Conservation (phyloP, 106 monocot species). For the Chionographis japonica region DNA sequence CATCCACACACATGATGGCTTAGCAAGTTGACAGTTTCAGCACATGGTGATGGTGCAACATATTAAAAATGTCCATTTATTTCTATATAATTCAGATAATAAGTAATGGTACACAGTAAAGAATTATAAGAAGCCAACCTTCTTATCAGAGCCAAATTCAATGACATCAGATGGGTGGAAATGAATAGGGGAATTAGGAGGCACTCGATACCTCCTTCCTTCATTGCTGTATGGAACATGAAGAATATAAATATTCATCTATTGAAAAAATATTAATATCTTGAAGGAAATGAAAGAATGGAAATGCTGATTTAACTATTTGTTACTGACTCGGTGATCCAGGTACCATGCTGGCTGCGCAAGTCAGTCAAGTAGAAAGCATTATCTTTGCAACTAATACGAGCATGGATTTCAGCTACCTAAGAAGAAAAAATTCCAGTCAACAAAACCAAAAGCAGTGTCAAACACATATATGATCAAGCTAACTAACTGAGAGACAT, state of each 20-base stretch:
- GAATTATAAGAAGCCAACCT: slow-evolving; percentile 31
- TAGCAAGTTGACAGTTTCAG: too few species aligned
- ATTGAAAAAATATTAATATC: not conserved
- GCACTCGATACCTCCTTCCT: slow-evolving; percentile 59
- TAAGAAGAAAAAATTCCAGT: slow-evolving; percentile 13
- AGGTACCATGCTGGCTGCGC: slow-evolving; percentile 79
- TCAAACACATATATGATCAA: too few species aligned
- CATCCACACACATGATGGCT: too few species aligned
- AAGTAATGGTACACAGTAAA: not conserved
- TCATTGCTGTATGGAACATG: slow-evolving; percentile 52
- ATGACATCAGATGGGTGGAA: slow-evolving; percentile 72
- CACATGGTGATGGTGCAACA: too few species aligned
- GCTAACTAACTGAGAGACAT: too few species aligned
- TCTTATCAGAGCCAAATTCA: slow-evolving; percentile 83
- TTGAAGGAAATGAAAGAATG: not conserved
- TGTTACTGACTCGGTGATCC: slow-evolving; percentile 77
- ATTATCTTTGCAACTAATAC: slow-evolving; percentile 73
- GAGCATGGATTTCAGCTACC: slow-evolving; percentile 67
- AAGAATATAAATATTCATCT: not conserved
- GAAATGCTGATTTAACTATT: not conserved
- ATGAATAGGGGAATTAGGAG: slow-evolving; percentile 64
- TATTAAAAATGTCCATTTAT: too few species aligned
- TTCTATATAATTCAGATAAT: not conserved
- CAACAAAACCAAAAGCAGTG: too few species aligned
- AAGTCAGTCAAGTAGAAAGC: slow-evolving; percentile 86